Conservation (phyloP, 2,329 filamentous ascomycete species). For the Decorospora gaudefroyi region DNA sequence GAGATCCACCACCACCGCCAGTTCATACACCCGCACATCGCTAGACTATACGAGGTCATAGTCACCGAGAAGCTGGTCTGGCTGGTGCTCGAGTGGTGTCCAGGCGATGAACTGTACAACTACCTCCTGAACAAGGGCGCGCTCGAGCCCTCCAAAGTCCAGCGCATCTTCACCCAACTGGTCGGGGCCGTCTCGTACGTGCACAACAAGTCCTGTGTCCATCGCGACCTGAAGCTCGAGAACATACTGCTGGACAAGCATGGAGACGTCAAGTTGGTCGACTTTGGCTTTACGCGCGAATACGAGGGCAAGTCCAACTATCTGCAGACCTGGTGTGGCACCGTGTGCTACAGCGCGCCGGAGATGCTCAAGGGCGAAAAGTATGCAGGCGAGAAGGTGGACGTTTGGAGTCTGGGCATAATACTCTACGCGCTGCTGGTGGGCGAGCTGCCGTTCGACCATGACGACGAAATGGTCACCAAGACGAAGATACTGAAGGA, state of each 20-base stretch:
- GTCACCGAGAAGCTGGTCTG: conserved; percentile 94
- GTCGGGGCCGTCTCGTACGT: conserved; percentile 95
- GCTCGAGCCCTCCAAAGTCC: conserved; percentile 81
- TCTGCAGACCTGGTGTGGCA: conserved; percentile 95
- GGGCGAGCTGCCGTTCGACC: conserved; percentile 91
- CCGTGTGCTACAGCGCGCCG: conserved; percentile 94
- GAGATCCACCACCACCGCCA: conserved; percentile 99
- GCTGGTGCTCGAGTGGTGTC: conserved; percentile 96
- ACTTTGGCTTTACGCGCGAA: conserved; percentile 97
- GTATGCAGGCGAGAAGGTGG: conserved; percentile 96
- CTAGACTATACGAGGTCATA: conserved; percentile 94
- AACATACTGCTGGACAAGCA: conserved; percentile 96
- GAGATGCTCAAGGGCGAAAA: conserved; percentile 99
- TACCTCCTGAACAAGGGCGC: conserved; percentile 87
- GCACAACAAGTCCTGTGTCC: conserved; percentile 91
- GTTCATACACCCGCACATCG: conserved; percentile 96
- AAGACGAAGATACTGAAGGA: conserved; percentile 82
- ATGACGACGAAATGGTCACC: conserved; percentile 88
- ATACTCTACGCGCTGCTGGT: conserved; percentile 82
- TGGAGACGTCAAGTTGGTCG: conserved; percentile 95
- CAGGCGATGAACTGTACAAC: conserved; percentile 95
- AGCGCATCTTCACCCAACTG: conserved; percentile 94
- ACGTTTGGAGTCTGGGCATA: conserved; percentile 90
- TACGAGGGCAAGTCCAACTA: conserved; percentile 96
- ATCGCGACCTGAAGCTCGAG: conserved; percentile 94